These are phyloP conservation scores for Leishmania mexicana DNA, from an alignment of 208 protist species.

Conservation along the genomic window DNA sequence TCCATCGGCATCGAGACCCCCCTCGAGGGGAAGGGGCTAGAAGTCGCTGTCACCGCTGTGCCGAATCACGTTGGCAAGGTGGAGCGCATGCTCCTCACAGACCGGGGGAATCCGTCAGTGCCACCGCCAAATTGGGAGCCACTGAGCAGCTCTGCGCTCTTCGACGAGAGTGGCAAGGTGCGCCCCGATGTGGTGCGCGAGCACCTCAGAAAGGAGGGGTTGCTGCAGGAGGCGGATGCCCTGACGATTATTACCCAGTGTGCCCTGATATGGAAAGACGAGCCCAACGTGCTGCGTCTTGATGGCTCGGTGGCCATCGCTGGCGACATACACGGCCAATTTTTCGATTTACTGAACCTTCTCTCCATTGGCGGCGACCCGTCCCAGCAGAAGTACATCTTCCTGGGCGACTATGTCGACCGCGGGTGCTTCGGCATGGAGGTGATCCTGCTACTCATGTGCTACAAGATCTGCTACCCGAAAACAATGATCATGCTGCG, in stretches of 20 bases:
- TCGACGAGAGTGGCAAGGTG: constrained; percentile 55
- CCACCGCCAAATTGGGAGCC: constrained; percentile 72
- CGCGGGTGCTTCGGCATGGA: constrained; percentile 91
- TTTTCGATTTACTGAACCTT: constrained; percentile 96
- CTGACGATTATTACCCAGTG: constrained; percentile 74
- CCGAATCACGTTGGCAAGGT: constrained; percentile 24
- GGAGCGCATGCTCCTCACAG: constrained; percentile 62
- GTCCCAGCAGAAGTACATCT: constrained; percentile 91
- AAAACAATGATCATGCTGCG: constrained; percentile 93
- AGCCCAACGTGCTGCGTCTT: constrained; percentile 86
- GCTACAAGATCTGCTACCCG: constrained; percentile 95
- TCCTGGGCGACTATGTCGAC: constrained; percentile 98
- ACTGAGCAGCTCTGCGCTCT: constrained; percentile 50
- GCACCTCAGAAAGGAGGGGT: constrained; percentile 82
- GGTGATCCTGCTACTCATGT: constrained; percentile 93
- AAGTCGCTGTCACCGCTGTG: constrained; percentile 7
- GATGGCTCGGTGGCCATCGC: constrained; percentile 81
- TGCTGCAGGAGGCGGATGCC: constrained; percentile 74
- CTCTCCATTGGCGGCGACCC: constrained; percentile 94
- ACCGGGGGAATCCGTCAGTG: constrained; percentile 56
- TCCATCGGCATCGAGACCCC: neutral
- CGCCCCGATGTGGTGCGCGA: constrained; percentile 56
- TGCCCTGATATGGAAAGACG: constrained; percentile 73
- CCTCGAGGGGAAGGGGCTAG: neutral
- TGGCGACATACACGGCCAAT: constrained; percentile 98